phyloP scores from a whole-genome alignment of 1,284 basidiomycete species.

The Boletellus dicymbophilus region DNA sequence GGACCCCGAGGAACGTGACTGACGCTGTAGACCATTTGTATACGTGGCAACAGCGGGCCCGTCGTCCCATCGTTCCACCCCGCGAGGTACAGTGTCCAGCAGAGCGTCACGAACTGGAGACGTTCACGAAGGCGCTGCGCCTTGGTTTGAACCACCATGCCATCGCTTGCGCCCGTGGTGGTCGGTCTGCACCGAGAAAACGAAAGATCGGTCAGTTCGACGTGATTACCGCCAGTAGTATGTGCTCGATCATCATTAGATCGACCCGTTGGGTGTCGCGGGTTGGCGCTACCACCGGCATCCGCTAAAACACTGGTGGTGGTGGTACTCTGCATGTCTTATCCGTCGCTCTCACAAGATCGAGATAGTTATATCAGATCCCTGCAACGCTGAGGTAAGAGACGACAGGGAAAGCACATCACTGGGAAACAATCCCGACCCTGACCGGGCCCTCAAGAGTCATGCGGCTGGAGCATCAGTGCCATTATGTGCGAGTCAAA shows the following conservation, averaged over 20 bases:
- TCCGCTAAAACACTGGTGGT: not conserved
- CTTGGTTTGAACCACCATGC: slow-evolving; percentile 10
- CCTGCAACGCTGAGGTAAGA: no score
- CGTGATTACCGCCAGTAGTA: not conserved
- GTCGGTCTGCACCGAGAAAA: not conserved
- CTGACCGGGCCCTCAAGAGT: no score
- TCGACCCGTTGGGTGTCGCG: slow-evolving; percentile 6
- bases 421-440: no score
- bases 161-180: not conserved
- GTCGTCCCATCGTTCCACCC: slow-evolving; percentile 37
- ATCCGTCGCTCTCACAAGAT: no score
- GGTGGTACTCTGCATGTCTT: slow-evolving; percentile 16
- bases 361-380: no score
- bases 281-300: slow-evolving; percentile 6
- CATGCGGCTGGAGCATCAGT: no score
- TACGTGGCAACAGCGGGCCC: slow-evolving; percentile 33
- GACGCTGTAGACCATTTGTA: slow-evolving; percentile 33
- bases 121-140: slow-evolving; percentile 23
- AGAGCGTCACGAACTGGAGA: slow-evolving; percentile 30
- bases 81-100: slow-evolving; percentile 31
- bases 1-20: no score
- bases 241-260: slow-evolving; percentile 2
- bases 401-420: no score
- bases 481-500: not conserved
- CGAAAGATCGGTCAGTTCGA: slow-evolving; percentile 16